These are phyloP conservation scores for Albugo candida DNA, from an alignment of 352 stramenopile genomes.

Conservation along the genomic window DNA sequence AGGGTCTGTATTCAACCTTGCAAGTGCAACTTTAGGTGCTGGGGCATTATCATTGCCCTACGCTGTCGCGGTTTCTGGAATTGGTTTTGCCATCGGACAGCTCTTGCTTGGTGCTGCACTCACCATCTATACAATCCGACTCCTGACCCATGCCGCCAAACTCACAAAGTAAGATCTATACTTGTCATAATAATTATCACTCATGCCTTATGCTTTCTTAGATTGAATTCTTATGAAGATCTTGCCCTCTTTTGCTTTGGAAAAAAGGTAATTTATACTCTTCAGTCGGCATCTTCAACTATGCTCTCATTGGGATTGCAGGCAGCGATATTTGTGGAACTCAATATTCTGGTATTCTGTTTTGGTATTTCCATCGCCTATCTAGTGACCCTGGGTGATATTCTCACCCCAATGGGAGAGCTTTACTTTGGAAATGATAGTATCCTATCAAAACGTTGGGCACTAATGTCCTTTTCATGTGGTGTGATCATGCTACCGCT, in stretches of 20 bases:
- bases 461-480: constrained; percentile 67
- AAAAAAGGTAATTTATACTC: constrained; percentile 18
- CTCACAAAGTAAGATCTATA: constrained; percentile 45
- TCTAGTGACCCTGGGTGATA: constrained; percentile 64
- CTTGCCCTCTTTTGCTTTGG: constrained; percentile 68
- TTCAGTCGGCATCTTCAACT: too few relatives aligned
- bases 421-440: constrained; percentile 43
- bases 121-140: constrained; percentile 66
- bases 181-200: not conserved
- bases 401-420: constrained; percentile 53
- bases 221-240: constrained; percentile 74
- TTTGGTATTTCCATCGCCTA: constrained; percentile 74
- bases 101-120: constrained; percentile 42
- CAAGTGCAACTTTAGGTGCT: constrained; percentile 55
- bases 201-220: constrained; percentile 6
- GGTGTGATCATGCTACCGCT: constrained; percentile 61
- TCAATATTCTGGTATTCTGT: constrained; percentile 75
- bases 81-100: constrained; percentile 55
- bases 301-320: too few relatives aligned
- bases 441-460: constrained; percentile 41
- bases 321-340: constrained; percentile 64
- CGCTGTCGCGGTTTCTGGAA: constrained; percentile 52
- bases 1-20: constrained; percentile 69
- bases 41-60: constrained; percentile 63
- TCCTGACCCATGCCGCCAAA: constrained; percentile 58